phyloP scores from a whole-genome alignment of 208 protist species.

The Leishmania aethiopica region DNA sequence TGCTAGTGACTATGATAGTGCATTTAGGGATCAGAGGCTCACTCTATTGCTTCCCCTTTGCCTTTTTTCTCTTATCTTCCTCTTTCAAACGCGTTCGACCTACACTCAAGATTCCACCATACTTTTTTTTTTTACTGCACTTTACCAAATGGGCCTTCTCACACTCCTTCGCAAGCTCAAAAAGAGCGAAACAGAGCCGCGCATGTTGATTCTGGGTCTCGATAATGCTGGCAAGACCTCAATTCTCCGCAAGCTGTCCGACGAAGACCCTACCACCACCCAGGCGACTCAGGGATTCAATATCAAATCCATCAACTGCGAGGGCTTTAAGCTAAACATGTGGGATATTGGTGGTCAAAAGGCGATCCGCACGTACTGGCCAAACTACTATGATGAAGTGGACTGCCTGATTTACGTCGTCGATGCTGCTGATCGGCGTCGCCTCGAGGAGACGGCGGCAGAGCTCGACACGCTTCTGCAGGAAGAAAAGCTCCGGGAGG shows the following conservation, averaged over 20 bases:
- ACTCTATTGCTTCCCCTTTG: not conserved
- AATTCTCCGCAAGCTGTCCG: slow-evolving; percentile 95
- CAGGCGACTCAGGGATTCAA: slow-evolving; percentile 99
- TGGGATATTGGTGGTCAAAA: slow-evolving; percentile 99
- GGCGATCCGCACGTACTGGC: slow-evolving; percentile 97
- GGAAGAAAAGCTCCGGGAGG: slow-evolving; percentile 94
- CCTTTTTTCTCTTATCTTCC: not conserved
- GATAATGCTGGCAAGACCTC: slow-evolving; percentile 99
- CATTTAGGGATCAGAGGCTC: not conserved
- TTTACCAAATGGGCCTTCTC: slow-evolving; percentile 94
- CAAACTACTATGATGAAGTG: slow-evolving; percentile 97
- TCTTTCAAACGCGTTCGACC: not conserved
- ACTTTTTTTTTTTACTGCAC: slow-evolving; percentile 5
- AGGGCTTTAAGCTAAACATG: slow-evolving; percentile 98
- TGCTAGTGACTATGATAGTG: not conserved
- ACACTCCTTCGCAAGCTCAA: slow-evolving; percentile 94
- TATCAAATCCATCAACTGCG: slow-evolving; percentile 96
- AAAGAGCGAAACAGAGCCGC: slow-evolving; percentile 93
- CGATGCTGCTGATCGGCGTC: slow-evolving; percentile 92
- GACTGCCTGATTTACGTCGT: slow-evolving; percentile 97
- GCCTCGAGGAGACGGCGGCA: slow-evolving; percentile 93
- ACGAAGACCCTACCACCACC: slow-evolving; percentile 96
- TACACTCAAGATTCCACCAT: slow-evolving; percentile 1
- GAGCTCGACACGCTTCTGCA: slow-evolving; percentile 94
- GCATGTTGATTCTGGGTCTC: slow-evolving; percentile 96